Evolutionary conservation across 1,284 basidiomycete species (phyloP), one percentile per base, ranked within the genome.

Genomic region (Puccinia polysora): DNA sequence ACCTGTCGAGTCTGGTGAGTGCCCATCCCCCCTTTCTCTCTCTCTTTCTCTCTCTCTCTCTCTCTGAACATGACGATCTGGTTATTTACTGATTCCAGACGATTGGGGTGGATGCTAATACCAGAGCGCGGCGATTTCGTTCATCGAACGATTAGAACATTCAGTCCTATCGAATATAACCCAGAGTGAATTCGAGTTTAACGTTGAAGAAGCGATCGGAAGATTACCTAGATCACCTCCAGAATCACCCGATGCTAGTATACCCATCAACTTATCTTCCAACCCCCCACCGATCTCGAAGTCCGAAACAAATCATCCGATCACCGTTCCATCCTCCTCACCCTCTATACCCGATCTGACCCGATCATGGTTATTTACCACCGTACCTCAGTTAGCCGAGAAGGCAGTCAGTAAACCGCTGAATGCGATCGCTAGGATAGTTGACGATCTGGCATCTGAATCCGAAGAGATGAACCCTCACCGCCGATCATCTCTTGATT

Each of bases 131-230:
- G 90, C 93, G 3, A 90, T 97, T 34, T 89, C 91, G 0, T 97
- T 97, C 80, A 92, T 97, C 75, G 92, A 97, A 81, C 90, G 90
- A 0, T 93, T 98, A 90, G 96, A 97, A 80, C 90, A 94, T 75
- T 89, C 91, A 0, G 89, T 89, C 6, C 82, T 98, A 50, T 95
- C 91, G 14, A 88, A 90, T 77, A 95, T 97, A 75, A 88, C 89
- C 0, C 90, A 94, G 79, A 88, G 89, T 63, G 91, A 97, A 76
- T 97, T 98, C 74, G 65, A 67, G 45, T 25, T 20, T 18, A 69
- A 69, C 50, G 65, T 69, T 2, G 65, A 69, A 36, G 36, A 69
- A 58, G 65, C 56, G 10, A 69, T 69, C 38, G 40, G 14, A 0
- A 25, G 20, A 12, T 47, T 69, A 32, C 55, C 65, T 7, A 6